Evolutionary conservation across 2,329 filamentous ascomycete species (phyloP).

Genomic region (Diaporthe batatas): DNA sequence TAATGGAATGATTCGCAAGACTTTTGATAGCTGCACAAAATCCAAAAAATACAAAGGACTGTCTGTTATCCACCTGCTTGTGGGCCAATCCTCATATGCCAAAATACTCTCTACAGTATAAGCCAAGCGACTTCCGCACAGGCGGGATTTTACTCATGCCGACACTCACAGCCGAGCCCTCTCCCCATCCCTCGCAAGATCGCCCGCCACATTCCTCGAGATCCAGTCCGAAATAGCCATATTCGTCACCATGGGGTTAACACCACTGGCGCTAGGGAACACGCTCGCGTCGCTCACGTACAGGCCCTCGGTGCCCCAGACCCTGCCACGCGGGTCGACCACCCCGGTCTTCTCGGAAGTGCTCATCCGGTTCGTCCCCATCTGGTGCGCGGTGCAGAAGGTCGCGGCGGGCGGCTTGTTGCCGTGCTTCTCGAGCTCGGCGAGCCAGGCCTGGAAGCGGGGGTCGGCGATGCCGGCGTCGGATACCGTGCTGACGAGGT

Average conservation of each 20-base stretch:
- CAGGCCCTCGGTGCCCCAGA: slow-evolving; percentile 74
- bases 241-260: slow-evolving; percentile 82
- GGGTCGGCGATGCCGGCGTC: slow-evolving; percentile 67
- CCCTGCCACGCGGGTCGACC: slow-evolving; percentile 65
- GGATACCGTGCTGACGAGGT: slow-evolving; percentile 11
- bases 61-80: neutral
- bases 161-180: slow-evolving; percentile 7
- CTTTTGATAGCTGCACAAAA: too few species aligned
- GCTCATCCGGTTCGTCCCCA: slow-evolving; percentile 80
- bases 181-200: slow-evolving; percentile 49
- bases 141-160: neutral
- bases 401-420: slow-evolving; percentile 62
- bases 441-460: slow-evolving; percentile 71
- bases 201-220: slow-evolving; percentile 64
- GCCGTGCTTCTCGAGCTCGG: slow-evolving; percentile 59
- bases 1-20: too few species aligned
- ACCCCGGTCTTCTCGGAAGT: slow-evolving; percentile 61
- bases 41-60: too few species aligned
- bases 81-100: neutral
- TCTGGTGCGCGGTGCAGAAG: slow-evolving; percentile 78
- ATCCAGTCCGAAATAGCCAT: slow-evolving; percentile 77
- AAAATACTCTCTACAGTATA: slow-evolving; percentile 14
- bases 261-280: slow-evolving; percentile 78
- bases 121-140: neutral
- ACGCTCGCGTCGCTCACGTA: slow-evolving; percentile 79